These are phyloP conservation scores for Encephalitozoon intestinalis DNA, from an alignment of 371 early-diverging fungal genomes.

Conservation along the genomic window DNA sequence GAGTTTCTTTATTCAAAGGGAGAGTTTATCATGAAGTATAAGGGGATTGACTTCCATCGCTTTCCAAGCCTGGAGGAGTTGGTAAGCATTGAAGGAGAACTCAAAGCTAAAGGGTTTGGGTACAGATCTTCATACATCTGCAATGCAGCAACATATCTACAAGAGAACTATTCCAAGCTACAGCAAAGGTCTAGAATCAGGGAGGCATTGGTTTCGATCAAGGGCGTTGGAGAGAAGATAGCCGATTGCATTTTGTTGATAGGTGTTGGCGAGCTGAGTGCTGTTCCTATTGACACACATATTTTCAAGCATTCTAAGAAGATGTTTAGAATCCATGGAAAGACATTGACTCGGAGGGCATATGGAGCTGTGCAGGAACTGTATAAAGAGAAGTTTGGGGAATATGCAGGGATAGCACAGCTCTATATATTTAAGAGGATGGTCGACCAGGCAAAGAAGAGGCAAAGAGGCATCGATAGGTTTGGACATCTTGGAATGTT, in stretches of 20 bases:
- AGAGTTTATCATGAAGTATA: conserved; percentile 10
- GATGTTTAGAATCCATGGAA: conserved; percentile 13
- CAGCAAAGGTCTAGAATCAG: background rate
- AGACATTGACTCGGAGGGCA: background rate
- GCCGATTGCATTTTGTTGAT: conserved; percentile 82
- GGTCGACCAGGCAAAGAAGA: background rate
- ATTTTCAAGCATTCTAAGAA: conserved; percentile 62
- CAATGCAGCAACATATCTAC: conserved; percentile 62
- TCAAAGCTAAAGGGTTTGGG: conserved; percentile 75
- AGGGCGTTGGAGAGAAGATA: conserved; percentile 75
- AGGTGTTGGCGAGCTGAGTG: conserved; percentile 69
- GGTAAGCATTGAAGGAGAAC: conserved; percentile 61
- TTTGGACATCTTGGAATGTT: background rate
- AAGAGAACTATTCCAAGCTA: background rate
- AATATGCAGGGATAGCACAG: conserved; percentile 53
- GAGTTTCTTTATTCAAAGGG: conserved; percentile 42
- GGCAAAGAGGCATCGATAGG: too few species aligned
- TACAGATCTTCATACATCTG: conserved; percentile 81
- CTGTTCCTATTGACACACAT: conserved; percentile 85
- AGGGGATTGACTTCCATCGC: conserved; percentile 17
- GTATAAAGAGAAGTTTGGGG: conserved; percentile 41
- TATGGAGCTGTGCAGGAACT: conserved; percentile 38
- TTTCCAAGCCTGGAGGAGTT: conserved; percentile 63
- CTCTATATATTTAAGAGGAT: conserved; percentile 47
- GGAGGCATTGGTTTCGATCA: conserved; percentile 24